phyloP scores from a whole-genome alignment of 768 basidiomycete genomes.

The Pisolithus sp. region DNA sequence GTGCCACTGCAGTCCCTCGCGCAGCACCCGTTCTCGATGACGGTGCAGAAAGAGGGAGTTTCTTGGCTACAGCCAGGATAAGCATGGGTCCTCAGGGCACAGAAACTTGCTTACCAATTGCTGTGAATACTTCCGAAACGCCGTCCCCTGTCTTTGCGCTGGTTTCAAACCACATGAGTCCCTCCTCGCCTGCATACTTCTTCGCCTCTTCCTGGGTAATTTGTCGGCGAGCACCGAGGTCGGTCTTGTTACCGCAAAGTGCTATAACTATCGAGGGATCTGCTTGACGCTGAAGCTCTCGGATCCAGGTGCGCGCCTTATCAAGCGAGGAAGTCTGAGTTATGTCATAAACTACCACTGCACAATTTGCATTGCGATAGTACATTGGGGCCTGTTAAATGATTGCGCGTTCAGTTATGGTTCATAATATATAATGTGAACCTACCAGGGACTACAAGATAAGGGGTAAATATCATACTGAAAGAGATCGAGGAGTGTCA shows the following conservation, averaged over 20 bases:
- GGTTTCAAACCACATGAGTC: slow-evolving; percentile 88
- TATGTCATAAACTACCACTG: slow-evolving; percentile 95
- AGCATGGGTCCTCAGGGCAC: background rate
- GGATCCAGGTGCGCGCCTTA: slow-evolving; percentile 94
- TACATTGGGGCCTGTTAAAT: slow-evolving; percentile 80
- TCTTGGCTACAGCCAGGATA: slow-evolving; percentile 56
- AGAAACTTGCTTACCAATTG: slow-evolving; percentile 57
- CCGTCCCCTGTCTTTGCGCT: slow-evolving; percentile 87
- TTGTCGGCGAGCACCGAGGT: slow-evolving; percentile 79
- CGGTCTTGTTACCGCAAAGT: slow-evolving; percentile 93
- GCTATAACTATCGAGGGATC: slow-evolving; percentile 96
- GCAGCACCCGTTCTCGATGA: slow-evolving; percentile 52
- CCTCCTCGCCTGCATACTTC: slow-evolving; percentile 90
- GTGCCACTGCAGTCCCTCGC: slow-evolving; percentile 40
- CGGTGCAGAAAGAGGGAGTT: slow-evolving; percentile 76
- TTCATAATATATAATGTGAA: slow-evolving; percentile 4
- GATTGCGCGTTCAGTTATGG: slow-evolving; percentile 2
- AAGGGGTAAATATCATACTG: background rate
- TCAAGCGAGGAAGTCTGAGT: slow-evolving; percentile 87
- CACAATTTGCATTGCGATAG: slow-evolving; percentile 91
- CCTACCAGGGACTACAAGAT: slow-evolving; percentile 40
- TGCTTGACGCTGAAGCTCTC: slow-evolving; percentile 94
- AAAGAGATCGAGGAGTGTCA: slow-evolving; percentile 13
- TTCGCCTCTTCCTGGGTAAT: slow-evolving; percentile 84
- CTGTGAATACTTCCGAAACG: slow-evolving; percentile 78